Conservation (phyloP, 306 rosid genomes). For the Rubus idaeus region DNA sequence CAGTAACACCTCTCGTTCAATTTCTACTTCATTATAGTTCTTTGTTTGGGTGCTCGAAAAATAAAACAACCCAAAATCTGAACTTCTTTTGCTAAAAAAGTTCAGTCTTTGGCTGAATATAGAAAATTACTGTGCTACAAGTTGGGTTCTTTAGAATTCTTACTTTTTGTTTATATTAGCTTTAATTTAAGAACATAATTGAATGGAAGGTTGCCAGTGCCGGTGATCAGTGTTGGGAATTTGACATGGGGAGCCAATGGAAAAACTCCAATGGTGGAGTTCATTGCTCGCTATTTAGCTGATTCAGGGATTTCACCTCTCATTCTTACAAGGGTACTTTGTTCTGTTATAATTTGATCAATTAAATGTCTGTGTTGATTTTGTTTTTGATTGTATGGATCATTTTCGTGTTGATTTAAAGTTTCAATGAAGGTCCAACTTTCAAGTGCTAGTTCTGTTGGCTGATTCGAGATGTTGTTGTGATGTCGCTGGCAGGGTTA, state of each 20-base stretch:
- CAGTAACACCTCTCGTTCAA: slow-evolving; percentile 34
- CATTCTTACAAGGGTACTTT: slow-evolving; percentile 71
- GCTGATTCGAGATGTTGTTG: slow-evolving; percentile 7
- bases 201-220: slow-evolving; percentile 52
- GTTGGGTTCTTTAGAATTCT: neutral
- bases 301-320: slow-evolving; percentile 64
- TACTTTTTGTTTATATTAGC: neutral
- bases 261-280: slow-evolving; percentile 93
- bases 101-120: neutral
- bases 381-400: neutral
- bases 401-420: neutral
- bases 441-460: slow-evolving; percentile 14
- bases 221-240: slow-evolving; percentile 86
- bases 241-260: slow-evolving; percentile 98
- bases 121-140: neutral
- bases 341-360: neutral
- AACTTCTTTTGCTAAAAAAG: neutral
- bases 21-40: neutral
- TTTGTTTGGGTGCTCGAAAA: slow-evolving; percentile 15
- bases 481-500: slow-evolving; percentile 62
- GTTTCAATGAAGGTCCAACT: neutral
- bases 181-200: neutral
- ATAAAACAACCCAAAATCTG: neutral
- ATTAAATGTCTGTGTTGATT: neutral
- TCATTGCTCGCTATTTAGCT: slow-evolving; percentile 61